These are phyloP conservation scores for Hippophae tibetana DNA, from an alignment of 306 rosid genomes.

Conservation along the genomic window DNA sequence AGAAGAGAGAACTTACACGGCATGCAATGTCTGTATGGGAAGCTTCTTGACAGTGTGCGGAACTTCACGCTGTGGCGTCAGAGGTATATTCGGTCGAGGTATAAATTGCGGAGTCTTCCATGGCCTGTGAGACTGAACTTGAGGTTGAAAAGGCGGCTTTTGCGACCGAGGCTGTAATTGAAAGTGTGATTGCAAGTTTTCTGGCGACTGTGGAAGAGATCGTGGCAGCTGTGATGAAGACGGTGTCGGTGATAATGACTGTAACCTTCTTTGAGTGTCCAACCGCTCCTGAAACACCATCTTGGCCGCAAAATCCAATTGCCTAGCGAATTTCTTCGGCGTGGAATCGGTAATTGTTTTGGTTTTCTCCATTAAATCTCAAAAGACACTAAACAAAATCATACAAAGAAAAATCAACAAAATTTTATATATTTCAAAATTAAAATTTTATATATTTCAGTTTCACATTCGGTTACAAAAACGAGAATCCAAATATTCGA, in stretches of 20 bases:
- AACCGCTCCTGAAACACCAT: slow-evolving; percentile 12
- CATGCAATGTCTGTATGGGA: slow-evolving; percentile 23
- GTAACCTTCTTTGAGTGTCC: slow-evolving; percentile 2
- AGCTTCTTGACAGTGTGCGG: slow-evolving; percentile 36
- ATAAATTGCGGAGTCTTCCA: slow-evolving; percentile 15
- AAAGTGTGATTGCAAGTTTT: slow-evolving; percentile 5
- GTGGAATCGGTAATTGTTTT: slow-evolving; percentile 31
- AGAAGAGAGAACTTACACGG: slow-evolving; percentile 28
- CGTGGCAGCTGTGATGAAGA: slow-evolving; percentile 1
- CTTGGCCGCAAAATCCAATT: slow-evolving; percentile 44
- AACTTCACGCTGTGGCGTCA: slow-evolving; percentile 23
- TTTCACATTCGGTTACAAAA: not conserved
- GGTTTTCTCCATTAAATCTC: slow-evolving; percentile 46
- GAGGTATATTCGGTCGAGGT: slow-evolving; percentile 22
- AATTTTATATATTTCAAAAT: no score
- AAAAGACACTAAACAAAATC: not conserved
- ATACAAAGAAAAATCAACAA: not conserved
- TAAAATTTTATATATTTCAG: no score
- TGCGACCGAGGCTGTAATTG: slow-evolving; percentile 3
- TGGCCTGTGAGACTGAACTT: slow-evolving; percentile 6
- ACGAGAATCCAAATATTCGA: slow-evolving; percentile 1
- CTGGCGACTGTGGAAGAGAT: not conserved
- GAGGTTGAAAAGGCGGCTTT: slow-evolving; percentile 1
- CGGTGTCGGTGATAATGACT: not conserved
- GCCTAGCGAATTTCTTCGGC: slow-evolving; percentile 43